Conservation (phyloP, 495 filamentous ascomycete species). For the Aspergillus indologenus region DNA sequence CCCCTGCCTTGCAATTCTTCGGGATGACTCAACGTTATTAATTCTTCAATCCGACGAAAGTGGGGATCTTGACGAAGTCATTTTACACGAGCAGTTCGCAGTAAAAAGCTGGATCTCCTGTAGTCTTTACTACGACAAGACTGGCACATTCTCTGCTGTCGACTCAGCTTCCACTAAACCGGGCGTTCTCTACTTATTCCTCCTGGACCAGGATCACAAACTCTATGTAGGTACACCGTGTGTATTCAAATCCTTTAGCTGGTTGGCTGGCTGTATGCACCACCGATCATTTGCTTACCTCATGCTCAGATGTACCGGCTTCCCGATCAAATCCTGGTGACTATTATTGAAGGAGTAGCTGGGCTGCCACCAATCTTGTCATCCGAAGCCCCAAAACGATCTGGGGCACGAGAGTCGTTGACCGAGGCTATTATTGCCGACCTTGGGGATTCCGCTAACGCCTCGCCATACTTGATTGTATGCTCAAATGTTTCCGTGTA, state of each 20-base stretch:
- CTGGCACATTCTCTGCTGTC: constrained; percentile 49
- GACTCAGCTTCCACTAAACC: constrained; percentile 41
- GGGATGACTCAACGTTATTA: constrained; percentile 74
- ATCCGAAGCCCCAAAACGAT: constrained; percentile 64
- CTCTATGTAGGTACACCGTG: constrained; percentile 60
- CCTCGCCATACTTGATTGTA: constrained; percentile 78
- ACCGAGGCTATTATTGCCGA: constrained; percentile 79
- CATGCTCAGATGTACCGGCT: constrained; percentile 38
- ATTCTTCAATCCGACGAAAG: constrained; percentile 72
- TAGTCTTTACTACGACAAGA: constrained; percentile 70
- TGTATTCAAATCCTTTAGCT: not conserved
- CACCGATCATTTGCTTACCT: constrained; percentile 9
- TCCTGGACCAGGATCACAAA: constrained; percentile 66
- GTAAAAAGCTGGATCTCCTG: constrained; percentile 72
- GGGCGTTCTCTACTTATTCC: constrained; percentile 62
- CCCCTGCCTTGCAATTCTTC: constrained; percentile 80
- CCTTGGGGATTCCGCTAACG: constrained; percentile 68
- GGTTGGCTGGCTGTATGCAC: not conserved
- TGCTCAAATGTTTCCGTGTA: constrained; percentile 17
- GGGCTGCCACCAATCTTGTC: constrained; percentile 76
- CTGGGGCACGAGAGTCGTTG: constrained; percentile 65
- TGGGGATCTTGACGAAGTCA: constrained; percentile 82
- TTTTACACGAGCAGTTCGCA: constrained; percentile 51
- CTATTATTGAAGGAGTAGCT: constrained; percentile 60
- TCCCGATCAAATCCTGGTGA: constrained; percentile 34